Evolutionary conservation across 2,329 filamentous ascomycete species (phyloP).

Genomic region (Talaromyces sp.): DNA sequence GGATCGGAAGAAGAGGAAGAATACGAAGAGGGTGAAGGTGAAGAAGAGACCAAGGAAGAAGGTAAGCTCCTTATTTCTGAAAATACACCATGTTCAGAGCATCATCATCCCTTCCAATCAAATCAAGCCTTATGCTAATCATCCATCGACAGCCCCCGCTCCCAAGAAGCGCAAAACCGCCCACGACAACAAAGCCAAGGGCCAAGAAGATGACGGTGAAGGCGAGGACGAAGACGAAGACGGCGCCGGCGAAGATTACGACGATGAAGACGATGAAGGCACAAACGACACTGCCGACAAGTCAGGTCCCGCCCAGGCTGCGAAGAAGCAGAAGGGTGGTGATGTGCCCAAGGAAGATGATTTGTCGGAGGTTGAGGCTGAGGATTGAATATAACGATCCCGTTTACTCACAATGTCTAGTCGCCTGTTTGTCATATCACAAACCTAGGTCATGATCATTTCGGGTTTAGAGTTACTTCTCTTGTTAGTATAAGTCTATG

Average conservation of each 20-base stretch:
- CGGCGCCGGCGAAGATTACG: constrained; percentile 20
- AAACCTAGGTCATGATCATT: background rate
- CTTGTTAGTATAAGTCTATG: too few species aligned
- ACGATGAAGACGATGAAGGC: constrained; percentile 22
- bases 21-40: constrained; percentile 25
- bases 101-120: background rate
- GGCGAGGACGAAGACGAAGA: constrained; percentile 30
- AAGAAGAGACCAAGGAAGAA: constrained; percentile 33
- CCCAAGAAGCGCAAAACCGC: constrained; percentile 21
- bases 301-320: constrained; percentile 25
- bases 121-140: background rate
- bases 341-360: constrained; percentile 18
- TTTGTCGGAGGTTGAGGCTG: constrained; percentile 22
- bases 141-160: constrained; percentile 12
- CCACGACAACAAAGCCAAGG: constrained; percentile 34
- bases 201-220: constrained; percentile 37
- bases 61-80: constrained; percentile 6
- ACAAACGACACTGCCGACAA: constrained; percentile 26
- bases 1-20: constrained; percentile 19
- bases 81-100: background rate
- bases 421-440: background rate
- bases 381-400: constrained; percentile 10
- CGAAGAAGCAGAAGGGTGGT: constrained; percentile 21
- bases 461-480: background rate
- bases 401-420: background rate